These are phyloP conservation scores for Hygrophoropsis aurantiaca DNA, from an alignment of 768 basidiomycete genomes.

Conservation along the genomic window DNA sequence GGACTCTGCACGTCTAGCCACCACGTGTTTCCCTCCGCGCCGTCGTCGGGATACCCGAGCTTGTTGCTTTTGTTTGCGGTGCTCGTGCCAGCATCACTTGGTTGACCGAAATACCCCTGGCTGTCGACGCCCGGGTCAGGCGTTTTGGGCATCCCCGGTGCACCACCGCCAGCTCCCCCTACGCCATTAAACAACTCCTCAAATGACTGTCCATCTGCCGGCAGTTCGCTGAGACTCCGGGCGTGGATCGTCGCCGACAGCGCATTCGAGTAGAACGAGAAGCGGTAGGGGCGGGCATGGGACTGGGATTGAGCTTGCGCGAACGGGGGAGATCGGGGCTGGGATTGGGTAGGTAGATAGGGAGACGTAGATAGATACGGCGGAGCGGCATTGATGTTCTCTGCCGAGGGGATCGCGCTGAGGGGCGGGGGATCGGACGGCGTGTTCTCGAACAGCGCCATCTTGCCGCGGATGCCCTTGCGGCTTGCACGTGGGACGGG, in stretches of 20 bases:
- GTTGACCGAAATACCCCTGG: constrained; percentile 13
- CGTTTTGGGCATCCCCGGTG: neutral
- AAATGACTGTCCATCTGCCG: constrained; percentile 90
- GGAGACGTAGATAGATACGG: constrained; percentile 5
- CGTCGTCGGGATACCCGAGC: too few relatives aligned
- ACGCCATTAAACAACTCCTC: constrained; percentile 81
- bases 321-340: too few relatives aligned
- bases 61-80: too few relatives aligned
- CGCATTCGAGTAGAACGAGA: constrained; percentile 97
- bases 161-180: constrained; percentile 14
- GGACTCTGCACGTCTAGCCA: constrained; percentile 95
- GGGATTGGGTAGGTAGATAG: too few relatives aligned
- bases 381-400: too few relatives aligned
- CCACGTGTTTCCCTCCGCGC: constrained; percentile 84
- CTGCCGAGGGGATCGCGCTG: constrained; percentile 41
- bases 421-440: constrained; percentile 46
- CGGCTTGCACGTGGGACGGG: constrained; percentile 61
- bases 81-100: too few relatives aligned
- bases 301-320: too few relatives aligned
- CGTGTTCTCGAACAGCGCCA: constrained; percentile 83
- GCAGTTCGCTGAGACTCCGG: constrained; percentile 87
- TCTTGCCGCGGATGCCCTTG: constrained; percentile 71
- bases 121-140: constrained; percentile 1
- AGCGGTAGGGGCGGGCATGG: constrained; percentile 93
- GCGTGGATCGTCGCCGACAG: constrained; percentile 94